Conservation (phyloP, 257 asterid genomes). For the Craterostigma plantagineum region DNA sequence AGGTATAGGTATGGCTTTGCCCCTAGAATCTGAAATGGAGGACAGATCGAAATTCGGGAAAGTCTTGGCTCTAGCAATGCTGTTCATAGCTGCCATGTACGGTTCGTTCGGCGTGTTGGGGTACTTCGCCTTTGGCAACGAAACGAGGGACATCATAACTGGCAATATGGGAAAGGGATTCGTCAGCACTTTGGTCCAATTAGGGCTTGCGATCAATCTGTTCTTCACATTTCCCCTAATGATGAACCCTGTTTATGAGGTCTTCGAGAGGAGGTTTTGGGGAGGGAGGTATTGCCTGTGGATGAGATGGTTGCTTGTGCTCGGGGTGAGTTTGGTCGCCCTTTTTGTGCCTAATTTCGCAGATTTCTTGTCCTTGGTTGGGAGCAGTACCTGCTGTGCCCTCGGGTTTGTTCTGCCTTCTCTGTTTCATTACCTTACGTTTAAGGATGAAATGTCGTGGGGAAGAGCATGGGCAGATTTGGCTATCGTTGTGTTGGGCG, state of each 20-base stretch:
- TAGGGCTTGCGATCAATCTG: constrained; percentile 50
- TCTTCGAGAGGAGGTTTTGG: constrained; percentile 72
- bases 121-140: constrained; percentile 64
- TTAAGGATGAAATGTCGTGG: constrained; percentile 39
- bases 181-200: constrained; percentile 46
- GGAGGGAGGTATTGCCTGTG: constrained; percentile 58
- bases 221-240: constrained; percentile 64
- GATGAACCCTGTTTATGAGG: constrained; percentile 92
- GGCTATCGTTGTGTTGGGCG: constrained; percentile 26
- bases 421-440: constrained; percentile 45
- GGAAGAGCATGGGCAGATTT: constrained; percentile 19
- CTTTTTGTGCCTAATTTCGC: constrained; percentile 66
- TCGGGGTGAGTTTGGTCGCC: constrained; percentile 42
- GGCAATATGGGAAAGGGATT: constrained; percentile 68
- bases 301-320: constrained; percentile 55
- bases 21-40: constrained; percentile 62
- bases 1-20: constrained; percentile 79
- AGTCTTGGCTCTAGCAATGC: constrained; percentile 40
- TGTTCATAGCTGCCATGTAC: constrained; percentile 51
- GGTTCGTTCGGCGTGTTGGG: constrained; percentile 59
- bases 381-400: constrained; percentile 75
- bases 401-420: constrained; percentile 73
- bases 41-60: constrained; percentile 51
- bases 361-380: constrained; percentile 74
- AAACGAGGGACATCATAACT: constrained; percentile 62